A percentile compares a stretch with the other conserved stretches of the same genome.
Evolutionary conservation across 345 rosid species (phyloP).

Genomic region (Noccaea caerulescens): DNA sequence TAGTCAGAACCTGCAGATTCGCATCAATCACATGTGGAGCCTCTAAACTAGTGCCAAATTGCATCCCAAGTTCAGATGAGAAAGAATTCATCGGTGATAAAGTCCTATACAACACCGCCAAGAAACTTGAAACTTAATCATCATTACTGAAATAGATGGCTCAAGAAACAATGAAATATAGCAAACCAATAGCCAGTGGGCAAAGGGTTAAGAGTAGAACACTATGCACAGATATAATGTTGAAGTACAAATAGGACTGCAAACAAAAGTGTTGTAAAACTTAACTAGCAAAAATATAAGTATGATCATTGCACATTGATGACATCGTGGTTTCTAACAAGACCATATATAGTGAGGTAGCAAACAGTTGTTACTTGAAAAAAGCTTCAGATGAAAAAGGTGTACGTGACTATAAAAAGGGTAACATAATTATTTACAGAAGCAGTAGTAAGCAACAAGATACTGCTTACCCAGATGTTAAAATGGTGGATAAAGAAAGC

Average conservation of each 20-base stretch:
- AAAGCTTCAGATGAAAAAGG: constrained; percentile 6
- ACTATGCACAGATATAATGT: constrained; percentile 4
- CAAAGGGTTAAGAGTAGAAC: constrained; percentile 5
- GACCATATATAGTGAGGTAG: neutral
- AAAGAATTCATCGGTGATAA: constrained; percentile 88
- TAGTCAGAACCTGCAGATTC: constrained; percentile 67
- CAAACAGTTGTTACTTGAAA: constrained; percentile 1
- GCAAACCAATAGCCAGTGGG: constrained; percentile 16
- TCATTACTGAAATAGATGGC: constrained; percentile 17
- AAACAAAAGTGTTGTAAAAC: neutral
- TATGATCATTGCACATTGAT: neutral
- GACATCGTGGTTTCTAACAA: neutral
- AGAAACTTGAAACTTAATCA: constrained; percentile 23
- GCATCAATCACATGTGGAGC: constrained; percentile 92
- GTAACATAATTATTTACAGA: constrained; percentile 1
- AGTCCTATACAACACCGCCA: constrained; percentile 57
- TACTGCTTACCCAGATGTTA: constrained; percentile 86
- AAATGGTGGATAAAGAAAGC: constrained; percentile 79
- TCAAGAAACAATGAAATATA: neutral
- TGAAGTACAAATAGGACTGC: neutral
- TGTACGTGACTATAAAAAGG: constrained; percentile 9
- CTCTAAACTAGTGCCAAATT: constrained; percentile 87
- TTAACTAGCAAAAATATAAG: neutral
- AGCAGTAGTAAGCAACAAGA: neutral
- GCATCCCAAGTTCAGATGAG: constrained; percentile 90